phyloP scores from a whole-genome alignment of 768 basidiomycete genomes.

The Calocybe indica region DNA sequence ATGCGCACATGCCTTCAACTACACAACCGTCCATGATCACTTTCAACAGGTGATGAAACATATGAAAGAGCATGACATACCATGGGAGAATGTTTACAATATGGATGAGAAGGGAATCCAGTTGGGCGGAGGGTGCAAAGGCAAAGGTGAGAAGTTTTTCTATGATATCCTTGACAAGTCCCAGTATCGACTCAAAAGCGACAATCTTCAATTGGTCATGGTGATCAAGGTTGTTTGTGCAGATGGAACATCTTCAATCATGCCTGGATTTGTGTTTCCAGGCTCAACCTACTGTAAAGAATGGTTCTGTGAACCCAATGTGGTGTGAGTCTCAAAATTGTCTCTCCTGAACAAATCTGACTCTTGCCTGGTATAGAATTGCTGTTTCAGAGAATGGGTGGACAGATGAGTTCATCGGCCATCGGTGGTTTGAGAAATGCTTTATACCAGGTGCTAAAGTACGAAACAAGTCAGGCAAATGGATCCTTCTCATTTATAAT shows the following conservation, averaged over 20 bases:
- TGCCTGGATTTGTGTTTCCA: constrained; percentile 29
- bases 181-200: constrained; percentile 18
- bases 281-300: too few relatives aligned
- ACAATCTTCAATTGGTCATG: constrained; percentile 34
- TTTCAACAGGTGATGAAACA: constrained; percentile 15
- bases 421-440: constrained; percentile 29
- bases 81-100: constrained; percentile 24
- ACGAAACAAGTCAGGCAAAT: constrained; percentile 17
- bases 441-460: constrained; percentile 31
- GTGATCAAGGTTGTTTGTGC: constrained; percentile 34
- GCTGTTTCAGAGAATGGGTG: constrained; percentile 31
- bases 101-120: constrained; percentile 31
- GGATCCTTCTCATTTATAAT: constrained; percentile 34
- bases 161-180: constrained; percentile 5
- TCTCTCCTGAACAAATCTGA: constrained; percentile 9
- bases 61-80: constrained; percentile 18
- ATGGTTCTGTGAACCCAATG: constrained; percentile 11
- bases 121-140: constrained; percentile 22
- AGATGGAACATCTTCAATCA: constrained; percentile 24
- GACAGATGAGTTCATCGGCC: constrained; percentile 29
- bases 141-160: constrained; percentile 13
- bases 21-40: constrained; percentile 16
- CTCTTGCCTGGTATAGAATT: constrained; percentile 18
- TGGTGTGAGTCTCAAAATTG: constrained; percentile 19
- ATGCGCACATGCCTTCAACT: constrained; percentile 26